phyloP scores from a whole-genome alignment of 208 protist genomes.

The Wallacemonas rigidus region DNA sequence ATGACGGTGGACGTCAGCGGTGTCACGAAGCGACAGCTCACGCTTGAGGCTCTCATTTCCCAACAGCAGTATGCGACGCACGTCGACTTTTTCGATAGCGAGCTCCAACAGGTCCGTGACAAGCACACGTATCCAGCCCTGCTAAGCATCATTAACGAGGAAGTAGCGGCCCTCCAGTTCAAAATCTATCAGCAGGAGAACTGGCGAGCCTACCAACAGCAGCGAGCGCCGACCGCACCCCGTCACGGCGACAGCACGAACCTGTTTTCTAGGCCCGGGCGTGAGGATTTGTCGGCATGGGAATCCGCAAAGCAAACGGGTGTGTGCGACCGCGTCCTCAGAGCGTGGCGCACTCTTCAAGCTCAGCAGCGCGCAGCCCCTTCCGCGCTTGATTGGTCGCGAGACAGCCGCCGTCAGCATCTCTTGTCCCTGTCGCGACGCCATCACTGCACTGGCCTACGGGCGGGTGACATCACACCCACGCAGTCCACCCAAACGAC shows the following conservation, averaged over 20 bases:
- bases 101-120: not conserved
- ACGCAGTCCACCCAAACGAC: not conserved
- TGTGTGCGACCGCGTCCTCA: constrained; percentile 1
- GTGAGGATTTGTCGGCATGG: not conserved
- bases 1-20: constrained; percentile 6
- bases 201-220: not conserved
- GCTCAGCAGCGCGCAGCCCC: not conserved
- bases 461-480: not conserved
- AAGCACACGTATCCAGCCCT: not conserved
- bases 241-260: too few species aligned
- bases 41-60: not conserved
- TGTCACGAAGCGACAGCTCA: not conserved
- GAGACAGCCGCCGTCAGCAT: not conserved
- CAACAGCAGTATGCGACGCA: not conserved
- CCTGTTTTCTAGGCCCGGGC: too few species aligned
- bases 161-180: not conserved
- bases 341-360: not conserved
- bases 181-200: not conserved
- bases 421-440: not conserved
- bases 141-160: not conserved
- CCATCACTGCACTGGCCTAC: not conserved
- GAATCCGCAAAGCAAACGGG: not conserved
- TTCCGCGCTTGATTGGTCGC: not conserved
- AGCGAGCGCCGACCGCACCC: too few species aligned
- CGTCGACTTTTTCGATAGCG: not conserved